Evolutionary conservation across 805 yeast genomes (phyloP).

Genomic region (Saccharomycopsis amapae): DNA sequence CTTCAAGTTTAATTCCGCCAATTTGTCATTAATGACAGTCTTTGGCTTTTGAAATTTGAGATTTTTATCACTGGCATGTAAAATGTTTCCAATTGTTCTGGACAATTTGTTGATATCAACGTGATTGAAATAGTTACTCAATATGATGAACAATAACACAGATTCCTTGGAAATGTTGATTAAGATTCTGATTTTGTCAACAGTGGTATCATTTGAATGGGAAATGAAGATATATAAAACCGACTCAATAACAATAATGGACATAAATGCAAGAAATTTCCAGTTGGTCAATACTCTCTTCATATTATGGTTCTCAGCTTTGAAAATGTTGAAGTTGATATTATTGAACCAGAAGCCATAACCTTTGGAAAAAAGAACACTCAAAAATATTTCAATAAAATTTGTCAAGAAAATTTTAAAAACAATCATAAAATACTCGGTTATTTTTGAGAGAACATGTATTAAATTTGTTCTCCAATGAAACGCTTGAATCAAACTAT

Average conservation of each 20-base stretch:
- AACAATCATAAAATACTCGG: slow-evolving; percentile 3
- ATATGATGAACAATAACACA: slow-evolving; percentile 1
- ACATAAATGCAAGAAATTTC: not conserved
- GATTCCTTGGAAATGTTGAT: slow-evolving; percentile 11
- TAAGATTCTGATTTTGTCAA: slow-evolving; percentile 4
- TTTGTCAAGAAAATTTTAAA: slow-evolving; percentile 4
- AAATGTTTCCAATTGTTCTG: slow-evolving; percentile 1
- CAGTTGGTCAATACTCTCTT: not conserved
- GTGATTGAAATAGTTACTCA: slow-evolving; percentile 6
- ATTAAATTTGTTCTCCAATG: too few species aligned
- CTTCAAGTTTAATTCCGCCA: slow-evolving; percentile 7
- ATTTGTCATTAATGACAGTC: not conserved
- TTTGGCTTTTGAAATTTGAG: not conserved
- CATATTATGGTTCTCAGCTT: not conserved
- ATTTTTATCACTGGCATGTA: not conserved
- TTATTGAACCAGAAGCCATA: slow-evolving; percentile 10
- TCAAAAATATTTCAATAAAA: slow-evolving; percentile 7
- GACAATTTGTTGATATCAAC: slow-evolving; percentile 3
- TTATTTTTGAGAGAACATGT: not conserved
- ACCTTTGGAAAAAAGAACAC: slow-evolving; percentile 8
- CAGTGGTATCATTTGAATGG: not conserved
- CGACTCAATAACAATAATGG: not conserved
- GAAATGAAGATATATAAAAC: not conserved
- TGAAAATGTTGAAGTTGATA: not conserved
- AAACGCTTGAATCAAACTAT: not conserved